Evolutionary conservation across 2,329 filamentous ascomycete genomes (phyloP).

Genomic region (Hyphodiscus sp.): DNA sequence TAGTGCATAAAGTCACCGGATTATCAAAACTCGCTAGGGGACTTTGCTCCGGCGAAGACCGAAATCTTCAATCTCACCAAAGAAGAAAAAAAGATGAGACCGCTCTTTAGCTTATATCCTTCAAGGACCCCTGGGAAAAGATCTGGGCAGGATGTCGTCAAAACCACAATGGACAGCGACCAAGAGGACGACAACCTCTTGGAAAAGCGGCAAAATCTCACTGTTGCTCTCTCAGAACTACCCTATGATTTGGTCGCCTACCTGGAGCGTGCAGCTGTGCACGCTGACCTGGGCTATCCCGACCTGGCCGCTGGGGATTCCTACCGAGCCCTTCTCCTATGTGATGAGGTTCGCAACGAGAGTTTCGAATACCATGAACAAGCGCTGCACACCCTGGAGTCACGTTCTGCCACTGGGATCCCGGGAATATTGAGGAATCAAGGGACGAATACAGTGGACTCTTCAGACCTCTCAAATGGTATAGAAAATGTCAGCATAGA

Average conservation of each 20-base stretch:
- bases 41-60: neutral
- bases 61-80: neutral
- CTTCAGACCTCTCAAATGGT: conserved; percentile 12
- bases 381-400: conserved; percentile 39
- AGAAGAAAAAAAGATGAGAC: neutral
- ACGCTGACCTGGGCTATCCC: conserved; percentile 73
- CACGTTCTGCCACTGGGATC: conserved; percentile 19
- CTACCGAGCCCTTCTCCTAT: conserved; percentile 80
- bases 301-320: conserved; percentile 87
- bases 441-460: neutral
- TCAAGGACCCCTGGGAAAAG: neutral
- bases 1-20: neutral
- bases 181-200: conserved; percentile 36
- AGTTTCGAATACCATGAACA: conserved; percentile 76
- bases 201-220: conserved; percentile 49
- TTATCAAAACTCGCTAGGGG: neutral
- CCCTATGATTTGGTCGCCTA: conserved; percentile 60
- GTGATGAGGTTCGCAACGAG: conserved; percentile 74
- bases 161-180: conserved; percentile 16
- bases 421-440: conserved; percentile 37
- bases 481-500: conserved; percentile 28
- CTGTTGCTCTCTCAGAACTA: conserved; percentile 43
- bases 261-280: conserved; percentile 61
- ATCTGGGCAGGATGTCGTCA: conserved; percentile 3
- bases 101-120: neutral